Conservation (phyloP, 768 basidiomycete species). For the Chalciporus piperatus region DNA sequence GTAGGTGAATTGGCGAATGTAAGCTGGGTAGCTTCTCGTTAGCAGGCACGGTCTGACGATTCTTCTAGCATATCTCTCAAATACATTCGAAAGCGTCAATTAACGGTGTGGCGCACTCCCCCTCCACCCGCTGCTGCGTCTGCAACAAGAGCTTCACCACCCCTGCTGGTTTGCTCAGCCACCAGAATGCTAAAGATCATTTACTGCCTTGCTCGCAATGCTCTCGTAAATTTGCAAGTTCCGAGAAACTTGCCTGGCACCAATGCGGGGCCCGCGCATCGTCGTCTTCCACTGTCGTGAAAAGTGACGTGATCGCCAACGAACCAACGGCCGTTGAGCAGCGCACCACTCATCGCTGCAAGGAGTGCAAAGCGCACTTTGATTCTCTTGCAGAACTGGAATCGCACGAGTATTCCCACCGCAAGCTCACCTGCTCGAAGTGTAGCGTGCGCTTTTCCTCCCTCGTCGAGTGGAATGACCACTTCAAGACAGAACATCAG, state of each 20-base stretch:
- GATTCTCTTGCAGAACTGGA: slow-evolving; percentile 17
- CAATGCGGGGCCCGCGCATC: neutral
- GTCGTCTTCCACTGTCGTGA: neutral
- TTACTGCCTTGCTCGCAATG: slow-evolving; percentile 8
- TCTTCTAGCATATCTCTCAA: slow-evolving; percentile 22
- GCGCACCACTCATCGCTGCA: slow-evolving; percentile 13
- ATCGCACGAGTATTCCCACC: slow-evolving; percentile 18
- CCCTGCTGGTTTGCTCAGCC: slow-evolving; percentile 11
- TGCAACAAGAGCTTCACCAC: slow-evolving; percentile 28
- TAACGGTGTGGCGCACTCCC: neutral
- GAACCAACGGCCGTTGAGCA: slow-evolving; percentile 1
- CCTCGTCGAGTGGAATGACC: slow-evolving; percentile 27
- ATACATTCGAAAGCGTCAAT: slow-evolving; percentile 12
- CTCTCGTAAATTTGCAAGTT: neutral
- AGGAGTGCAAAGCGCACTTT: slow-evolving; percentile 19
- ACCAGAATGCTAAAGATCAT: slow-evolving; percentile 26
- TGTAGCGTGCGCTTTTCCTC: slow-evolving; percentile 20
- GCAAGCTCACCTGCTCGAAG: slow-evolving; percentile 24
- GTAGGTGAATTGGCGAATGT: slow-evolving; percentile 18
- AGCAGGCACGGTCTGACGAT: slow-evolving; percentile 5
- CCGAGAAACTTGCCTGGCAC: slow-evolving; percentile 2
- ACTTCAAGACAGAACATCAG: slow-evolving; percentile 23
- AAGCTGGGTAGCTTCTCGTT: neutral
- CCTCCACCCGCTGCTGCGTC: slow-evolving; percentile 19
- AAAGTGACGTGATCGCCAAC: neutral